phyloP scores from a whole-genome alignment of 1,139 yeast genomes.

The Saccharomyces hybrid region DNA sequence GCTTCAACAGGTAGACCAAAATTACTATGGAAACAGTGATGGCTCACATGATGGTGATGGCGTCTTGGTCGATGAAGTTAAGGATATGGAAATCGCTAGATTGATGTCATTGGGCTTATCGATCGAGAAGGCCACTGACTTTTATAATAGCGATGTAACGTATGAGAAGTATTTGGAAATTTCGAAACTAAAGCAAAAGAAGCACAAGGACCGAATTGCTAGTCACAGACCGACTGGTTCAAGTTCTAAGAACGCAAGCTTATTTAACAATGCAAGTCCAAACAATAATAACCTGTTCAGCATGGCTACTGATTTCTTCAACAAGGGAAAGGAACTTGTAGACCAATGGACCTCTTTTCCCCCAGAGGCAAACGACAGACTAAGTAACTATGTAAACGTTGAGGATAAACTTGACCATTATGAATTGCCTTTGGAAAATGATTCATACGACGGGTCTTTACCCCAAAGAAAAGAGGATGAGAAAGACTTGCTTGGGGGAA shows the following conservation, averaged over 20 bases:
- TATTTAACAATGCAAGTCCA: not conserved
- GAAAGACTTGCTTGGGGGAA: not conserved
- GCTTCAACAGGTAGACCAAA: not conserved
- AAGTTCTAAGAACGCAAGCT: not conserved
- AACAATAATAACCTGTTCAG: not conserved
- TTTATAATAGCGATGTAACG: conserved; percentile 20
- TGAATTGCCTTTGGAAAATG: not conserved
- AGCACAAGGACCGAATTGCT: not conserved
- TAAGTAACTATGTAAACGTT: conserved; percentile 6
- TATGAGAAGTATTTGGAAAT: conserved; percentile 19
- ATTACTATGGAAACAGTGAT: conserved; percentile 9
- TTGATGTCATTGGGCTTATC: conserved; percentile 28
- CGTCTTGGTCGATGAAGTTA: conserved; percentile 25
- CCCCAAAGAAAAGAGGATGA: not conserved
- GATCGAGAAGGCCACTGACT: conserved; percentile 17
- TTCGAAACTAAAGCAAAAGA: conserved; percentile 4
- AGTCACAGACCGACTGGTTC: not conserved
- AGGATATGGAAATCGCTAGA: conserved; percentile 31
- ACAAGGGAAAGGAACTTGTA: conserved; percentile 25
- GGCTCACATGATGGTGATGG: conserved; percentile 7
- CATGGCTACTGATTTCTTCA: conserved; percentile 21
- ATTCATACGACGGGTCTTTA: not conserved
- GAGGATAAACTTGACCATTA: not conserved
- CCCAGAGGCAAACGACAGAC: conserved; percentile 16
- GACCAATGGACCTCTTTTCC: conserved; percentile 22